Base-by-base conservation (phyloP, 2,329 filamentous ascomycete genomes). In the Penicillium sp. region DNA sequence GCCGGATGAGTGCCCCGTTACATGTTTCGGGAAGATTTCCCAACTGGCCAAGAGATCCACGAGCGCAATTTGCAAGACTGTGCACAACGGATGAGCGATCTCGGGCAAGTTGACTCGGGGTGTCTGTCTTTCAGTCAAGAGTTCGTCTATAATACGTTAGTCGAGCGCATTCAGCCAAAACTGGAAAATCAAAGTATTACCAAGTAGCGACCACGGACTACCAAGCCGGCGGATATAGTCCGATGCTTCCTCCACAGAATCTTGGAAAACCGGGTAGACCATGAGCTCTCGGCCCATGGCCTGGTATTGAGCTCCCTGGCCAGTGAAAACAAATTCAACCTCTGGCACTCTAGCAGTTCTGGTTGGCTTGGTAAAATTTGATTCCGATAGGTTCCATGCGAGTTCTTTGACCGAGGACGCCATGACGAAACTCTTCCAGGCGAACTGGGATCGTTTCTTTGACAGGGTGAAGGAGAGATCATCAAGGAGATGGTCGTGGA, bases 241-340 rank as follows among this genome's bases (percentile, higher is more conserved):
- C 9, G 62, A 64, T 9, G 66, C 66, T 19, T 67, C 58, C 31
- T 68, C 60, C 21, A 72, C 34, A 5, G 65, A 64, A 2, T 59
- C 46, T 7, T 39, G 44, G 39, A 68, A 70, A 3, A 66, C 55
- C 0, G 65, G 59, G 31, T 69, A 69, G 2, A 36, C 15, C 44
- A 70, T 48, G 7, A 75, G 65, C n/a, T 71, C 66, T 23, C 60
- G 55, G 0, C 74, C 74, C 74, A 76, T 76, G 1, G 53, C 53
- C 39, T 63, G 57, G 54, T 71, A 75, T 40, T 76, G 73, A 15
- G 74, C 73, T 5, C 74, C 74, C 50, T 76, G 74, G 0, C 74
- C 74, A 3, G 73, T 75, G 53, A 76, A 76, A n/a, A 75, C 65
- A 51, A 74, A 76, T 11, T 60, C 68, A 8, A 75, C 40, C 4